Evolutionary conservation across 345 rosid genomes (phyloP).

Genomic region (Dovyalis caffra): DNA sequence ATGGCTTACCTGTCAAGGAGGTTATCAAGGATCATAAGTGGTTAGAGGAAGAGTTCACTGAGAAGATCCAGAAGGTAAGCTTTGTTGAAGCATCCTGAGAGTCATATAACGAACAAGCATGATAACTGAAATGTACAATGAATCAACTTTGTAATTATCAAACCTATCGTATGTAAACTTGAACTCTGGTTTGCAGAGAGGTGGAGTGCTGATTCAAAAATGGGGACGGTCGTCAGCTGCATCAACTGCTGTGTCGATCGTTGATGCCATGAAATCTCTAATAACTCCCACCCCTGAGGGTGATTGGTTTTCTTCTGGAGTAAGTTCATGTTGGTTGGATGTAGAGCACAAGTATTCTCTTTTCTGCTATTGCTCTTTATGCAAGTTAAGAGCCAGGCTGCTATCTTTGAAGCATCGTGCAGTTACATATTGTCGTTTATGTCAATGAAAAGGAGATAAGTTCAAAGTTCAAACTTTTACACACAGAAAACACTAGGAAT

Average conservation of each 20-base stretch:
- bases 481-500: neutral
- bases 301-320: constrained; percentile 95
- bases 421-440: neutral
- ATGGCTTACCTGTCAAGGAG: constrained; percentile 82
- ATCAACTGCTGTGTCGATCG: constrained; percentile 90
- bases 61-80: constrained; percentile 81
- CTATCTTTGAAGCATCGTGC: neutral
- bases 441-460: neutral
- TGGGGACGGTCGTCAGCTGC: constrained; percentile 99
- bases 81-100: neutral
- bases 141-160: neutral
- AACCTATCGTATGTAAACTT: neutral
- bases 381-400: neutral
- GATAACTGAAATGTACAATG: neutral
- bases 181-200: constrained; percentile 60
- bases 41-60: constrained; percentile 95
- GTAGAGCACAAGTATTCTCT: neutral
- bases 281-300: constrained; percentile 90
- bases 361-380: neutral
- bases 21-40: constrained; percentile 87
- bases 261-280: constrained; percentile 86
- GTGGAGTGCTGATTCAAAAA: constrained; percentile 86
- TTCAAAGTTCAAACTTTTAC: neutral
- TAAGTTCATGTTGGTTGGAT: constrained; percentile 36
- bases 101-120: neutral